Conservation (phyloP, 352 stramenopile genomes). For the Phytophthora kernoviae region DNA sequence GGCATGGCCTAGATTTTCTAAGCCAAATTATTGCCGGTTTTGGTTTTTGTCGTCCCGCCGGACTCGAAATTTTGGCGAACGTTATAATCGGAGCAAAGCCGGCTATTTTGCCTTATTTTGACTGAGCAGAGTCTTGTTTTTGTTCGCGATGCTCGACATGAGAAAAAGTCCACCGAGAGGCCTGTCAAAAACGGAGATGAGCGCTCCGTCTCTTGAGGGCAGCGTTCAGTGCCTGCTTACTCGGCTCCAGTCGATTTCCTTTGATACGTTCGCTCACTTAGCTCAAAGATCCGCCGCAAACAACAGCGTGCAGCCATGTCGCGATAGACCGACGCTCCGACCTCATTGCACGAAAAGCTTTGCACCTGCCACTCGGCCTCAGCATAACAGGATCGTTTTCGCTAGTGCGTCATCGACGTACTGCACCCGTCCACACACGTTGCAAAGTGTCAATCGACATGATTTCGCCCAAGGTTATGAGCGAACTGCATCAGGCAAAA, state of each 20-base stretch:
- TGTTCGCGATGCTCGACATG: not conserved
- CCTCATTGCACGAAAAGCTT: constrained; percentile 35
- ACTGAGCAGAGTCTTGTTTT: too few species aligned
- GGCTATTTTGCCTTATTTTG: too few species aligned
- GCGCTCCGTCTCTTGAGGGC: constrained; percentile 31
- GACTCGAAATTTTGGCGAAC: not conserved
- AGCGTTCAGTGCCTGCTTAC: constrained; percentile 3
- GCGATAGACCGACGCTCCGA: constrained; percentile 3
- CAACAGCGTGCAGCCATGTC: constrained; percentile 16
- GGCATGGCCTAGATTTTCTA: not conserved
- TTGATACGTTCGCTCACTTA: constrained; percentile 11
- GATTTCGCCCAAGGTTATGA: constrained; percentile 68
- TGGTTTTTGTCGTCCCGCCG: not conserved
- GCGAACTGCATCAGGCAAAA: constrained; percentile 58
- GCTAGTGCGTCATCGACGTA: constrained; percentile 14
- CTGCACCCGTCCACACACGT: too few species aligned
- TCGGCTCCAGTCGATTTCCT: constrained; percentile 23
- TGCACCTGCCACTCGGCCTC: not conserved
- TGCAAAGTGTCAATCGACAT: constrained; percentile 20
- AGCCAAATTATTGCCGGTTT: not conserved
- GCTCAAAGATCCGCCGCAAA: constrained; percentile 14
- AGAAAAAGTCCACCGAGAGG: constrained; percentile 1
- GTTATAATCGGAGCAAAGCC: not conserved
- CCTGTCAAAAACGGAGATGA: constrained; percentile 16
- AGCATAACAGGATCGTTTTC: constrained; percentile 6